phyloP scores from a whole-genome alignment of 345 rosid genomes.

The Stellera chamaejasme region DNA sequence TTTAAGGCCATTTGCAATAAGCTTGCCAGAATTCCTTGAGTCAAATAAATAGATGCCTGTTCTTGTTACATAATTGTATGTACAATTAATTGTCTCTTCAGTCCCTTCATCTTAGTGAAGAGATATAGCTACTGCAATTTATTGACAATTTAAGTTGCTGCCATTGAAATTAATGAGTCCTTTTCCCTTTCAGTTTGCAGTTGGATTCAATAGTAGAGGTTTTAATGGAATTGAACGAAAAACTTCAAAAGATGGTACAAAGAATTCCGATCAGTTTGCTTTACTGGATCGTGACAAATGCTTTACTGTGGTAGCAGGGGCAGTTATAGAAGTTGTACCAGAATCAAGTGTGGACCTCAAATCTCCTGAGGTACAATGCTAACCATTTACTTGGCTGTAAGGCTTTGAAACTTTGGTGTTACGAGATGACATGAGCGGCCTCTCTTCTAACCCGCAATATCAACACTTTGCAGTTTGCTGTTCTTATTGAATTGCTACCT shows the following conservation, averaged over 20 bases:
- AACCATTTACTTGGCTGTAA: background rate
- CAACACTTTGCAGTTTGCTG: conserved; percentile 46
- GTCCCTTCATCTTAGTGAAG: no score
- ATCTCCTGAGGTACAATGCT: conserved; percentile 59
- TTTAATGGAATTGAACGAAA: conserved; percentile 48
- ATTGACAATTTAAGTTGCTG: background rate
- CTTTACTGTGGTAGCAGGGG: conserved; percentile 68
- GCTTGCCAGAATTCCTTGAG: no score
- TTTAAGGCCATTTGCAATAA: no score
- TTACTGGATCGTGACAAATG: conserved; percentile 72
- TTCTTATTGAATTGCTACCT: conserved; percentile 83
- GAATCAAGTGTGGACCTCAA: conserved; percentile 82
- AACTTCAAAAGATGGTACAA: conserved; percentile 25
- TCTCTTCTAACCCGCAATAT: conserved; percentile 2
- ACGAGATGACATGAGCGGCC: background rate
- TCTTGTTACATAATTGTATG: no score
- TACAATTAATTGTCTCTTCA: no score
- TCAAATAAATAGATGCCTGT: no score
- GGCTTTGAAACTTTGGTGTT: background rate
- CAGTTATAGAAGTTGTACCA: conserved; percentile 66
- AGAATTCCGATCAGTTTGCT: conserved; percentile 30
- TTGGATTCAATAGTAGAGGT: conserved; percentile 85
- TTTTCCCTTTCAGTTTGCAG: conserved; percentile 60
- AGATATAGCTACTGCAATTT: no score
- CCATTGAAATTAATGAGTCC: background rate